Conservation (phyloP, 345 rosid species). For the Garcia nutans region DNA sequence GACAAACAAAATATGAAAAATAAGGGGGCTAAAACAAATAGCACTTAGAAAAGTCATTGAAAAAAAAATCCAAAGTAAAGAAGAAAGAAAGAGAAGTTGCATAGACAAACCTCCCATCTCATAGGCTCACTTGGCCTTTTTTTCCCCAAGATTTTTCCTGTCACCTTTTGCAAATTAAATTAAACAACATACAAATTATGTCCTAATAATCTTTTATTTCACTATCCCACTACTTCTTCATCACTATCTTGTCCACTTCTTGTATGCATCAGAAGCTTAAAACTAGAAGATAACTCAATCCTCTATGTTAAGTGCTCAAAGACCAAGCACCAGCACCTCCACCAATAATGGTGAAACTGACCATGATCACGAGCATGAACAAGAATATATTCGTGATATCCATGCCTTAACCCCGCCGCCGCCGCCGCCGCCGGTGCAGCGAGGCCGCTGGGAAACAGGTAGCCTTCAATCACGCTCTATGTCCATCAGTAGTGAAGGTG, state of each 20-base stretch:
- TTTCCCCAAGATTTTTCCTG: not conserved
- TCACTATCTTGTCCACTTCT: not conserved
- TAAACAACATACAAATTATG: not conserved
- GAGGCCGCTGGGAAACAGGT: slow-evolving; percentile 50
- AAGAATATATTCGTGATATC: slow-evolving; percentile 68
- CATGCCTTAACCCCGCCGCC: slow-evolving; percentile 66
- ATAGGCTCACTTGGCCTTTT: not conserved
- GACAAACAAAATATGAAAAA: not conserved
- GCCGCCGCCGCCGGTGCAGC: slow-evolving; percentile 21
- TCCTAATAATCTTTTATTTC: not conserved
- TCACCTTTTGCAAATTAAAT: not conserved
- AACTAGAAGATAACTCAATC: not conserved
- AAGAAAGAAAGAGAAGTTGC: too few relatives aligned
- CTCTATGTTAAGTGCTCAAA: slow-evolving; percentile 29
- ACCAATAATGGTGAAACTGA: slow-evolving; percentile 25
- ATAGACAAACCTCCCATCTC: not conserved
- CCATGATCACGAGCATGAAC: slow-evolving; percentile 14
- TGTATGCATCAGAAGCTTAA: not conserved
- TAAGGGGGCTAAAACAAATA: not conserved
- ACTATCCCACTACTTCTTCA: not conserved
- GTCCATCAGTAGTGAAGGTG: slow-evolving; percentile 45
- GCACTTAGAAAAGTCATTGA: slow-evolving; percentile 1
- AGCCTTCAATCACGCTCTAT: slow-evolving; percentile 46
- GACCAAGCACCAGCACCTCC: slow-evolving; percentile 19
- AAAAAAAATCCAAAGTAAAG: not conserved